Evolutionary conservation across 768 basidiomycete species (phyloP), one percentile per base, ranked within the genome.

Genomic region (Pholiota molesta): DNA sequence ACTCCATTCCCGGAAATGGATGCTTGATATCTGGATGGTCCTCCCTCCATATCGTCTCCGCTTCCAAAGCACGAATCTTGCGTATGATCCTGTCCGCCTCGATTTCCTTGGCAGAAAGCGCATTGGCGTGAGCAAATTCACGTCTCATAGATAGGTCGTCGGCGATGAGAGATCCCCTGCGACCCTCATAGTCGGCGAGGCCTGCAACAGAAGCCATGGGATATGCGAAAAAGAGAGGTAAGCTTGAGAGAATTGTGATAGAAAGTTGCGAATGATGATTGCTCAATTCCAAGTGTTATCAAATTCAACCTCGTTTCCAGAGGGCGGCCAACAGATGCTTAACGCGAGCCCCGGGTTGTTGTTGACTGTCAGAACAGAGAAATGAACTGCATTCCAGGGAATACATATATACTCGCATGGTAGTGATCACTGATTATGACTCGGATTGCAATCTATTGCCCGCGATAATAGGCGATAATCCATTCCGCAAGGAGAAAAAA

Each of bases 1-100:
- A 92, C 65, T 86, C 88, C 89, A 91, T 91, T 45, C 91, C 91
- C 21, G 89, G 89, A 65, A 90, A 92, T 1, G 86, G 78, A 66
- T 91, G 85, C 4, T 81, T 83, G 51, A 86, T 76, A 4, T 79
- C 79, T 16, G 81, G 77, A 62, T 83, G 77, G 23, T 86, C 82
- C 51, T 73, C 73, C 39, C 67, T 78, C 91, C 90, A 92, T n/a
- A 91, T 76, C 0, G 80, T 78, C 23, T 72, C 67, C 0, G 81
- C 83, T 66, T 92, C 90, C 9, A 68, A 61, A 0, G 77, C 72
- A 35, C 90, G 84, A 58, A 92, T 81, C 28, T 72, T 70, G 21
- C 88, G 78, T 35, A 88, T 70, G 55, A 86, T 77, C 57, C 73
- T 71, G 64, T 92, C 91, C 10, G 89, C 91, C 49, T 81, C 72